A percentile compares a stretch with the other conserved stretches of the same genome.
phyloP scores from a whole-genome alignment of 2,329 filamentous ascomycete species.

The Ophiostoma novo-ulmi region DNA sequence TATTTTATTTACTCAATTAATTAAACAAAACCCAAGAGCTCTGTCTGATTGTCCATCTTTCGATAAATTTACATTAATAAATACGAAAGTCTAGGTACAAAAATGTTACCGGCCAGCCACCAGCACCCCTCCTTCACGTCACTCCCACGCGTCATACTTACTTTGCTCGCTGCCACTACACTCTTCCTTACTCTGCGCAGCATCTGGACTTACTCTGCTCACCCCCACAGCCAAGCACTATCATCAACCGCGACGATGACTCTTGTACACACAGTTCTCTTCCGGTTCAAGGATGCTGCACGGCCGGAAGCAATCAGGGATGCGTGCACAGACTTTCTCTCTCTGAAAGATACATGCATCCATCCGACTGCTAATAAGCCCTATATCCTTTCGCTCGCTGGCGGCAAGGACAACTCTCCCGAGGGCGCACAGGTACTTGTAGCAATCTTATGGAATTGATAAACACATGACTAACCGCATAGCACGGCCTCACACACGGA shows the following conservation, averaged over 20 bases:
- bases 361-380: slow-evolving; percentile 53
- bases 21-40: too few relatives aligned
- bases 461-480: background rate
- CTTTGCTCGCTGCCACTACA: background rate
- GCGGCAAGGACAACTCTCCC: slow-evolving; percentile 56
- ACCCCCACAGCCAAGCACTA: background rate
- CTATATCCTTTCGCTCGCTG: slow-evolving; percentile 55
- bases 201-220: background rate
- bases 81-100: too few relatives aligned
- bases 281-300: slow-evolving; percentile 18
- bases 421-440: slow-evolving; percentile 48
- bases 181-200: background rate
- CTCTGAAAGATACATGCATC: slow-evolving; percentile 52
- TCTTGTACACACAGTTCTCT: slow-evolving; percentile 22
- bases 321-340: slow-evolving; percentile 34
- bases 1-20: too few relatives aligned
- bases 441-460: slow-evolving; percentile 18
- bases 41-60: too few relatives aligned
- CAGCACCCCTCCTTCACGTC: background rate
- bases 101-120: background rate
- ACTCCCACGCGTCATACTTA: background rate
- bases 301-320: slow-evolving; percentile 1
- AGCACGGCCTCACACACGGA: slow-evolving; percentile 59
- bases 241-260: slow-evolving; percentile 14
- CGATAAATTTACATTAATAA: too few relatives aligned